These are phyloP conservation scores for Aspergillus sp. DNA, from an alignment of 2,329 filamentous ascomycete species.

Conservation along the genomic window DNA sequence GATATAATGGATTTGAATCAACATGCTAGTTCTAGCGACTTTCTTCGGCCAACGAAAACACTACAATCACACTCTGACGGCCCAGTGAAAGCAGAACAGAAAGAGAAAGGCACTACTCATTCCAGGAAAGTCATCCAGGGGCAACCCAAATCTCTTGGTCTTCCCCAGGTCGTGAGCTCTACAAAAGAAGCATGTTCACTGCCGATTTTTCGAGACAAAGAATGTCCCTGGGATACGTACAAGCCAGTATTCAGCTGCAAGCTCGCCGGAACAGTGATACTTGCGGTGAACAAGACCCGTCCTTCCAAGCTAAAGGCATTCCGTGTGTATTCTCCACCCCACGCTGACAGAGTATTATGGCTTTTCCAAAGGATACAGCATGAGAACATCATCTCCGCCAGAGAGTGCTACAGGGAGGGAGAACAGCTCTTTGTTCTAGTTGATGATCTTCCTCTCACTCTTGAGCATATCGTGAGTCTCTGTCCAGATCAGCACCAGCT, in stretches of 20 bases:
- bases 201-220: slow-evolving; percentile 10
- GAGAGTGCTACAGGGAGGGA: neutral
- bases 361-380: neutral
- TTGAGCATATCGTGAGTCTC: slow-evolving; percentile 20
- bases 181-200: neutral
- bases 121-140: neutral
- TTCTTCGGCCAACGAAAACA: no score
- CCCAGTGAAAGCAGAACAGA: no score
- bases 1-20: no score
- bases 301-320: neutral
- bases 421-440: slow-evolving; percentile 13
- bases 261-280: slow-evolving; percentile 16
- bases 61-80: no score
- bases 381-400: neutral
- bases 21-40: no score
- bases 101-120: no score
- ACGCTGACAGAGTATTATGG: neutral
- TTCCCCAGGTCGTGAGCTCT: slow-evolving; percentile 6
- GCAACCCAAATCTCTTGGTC: neutral
- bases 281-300: slow-evolving; percentile 12
- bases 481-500: slow-evolving; percentile 18
- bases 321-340: neutral
- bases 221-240: slow-evolving; percentile 24
- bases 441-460: slow-evolving; percentile 14
- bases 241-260: slow-evolving; percentile 21